phyloP scores from a whole-genome alignment of 2,329 filamentous ascomycete species.

The Penicillium sp. region DNA sequence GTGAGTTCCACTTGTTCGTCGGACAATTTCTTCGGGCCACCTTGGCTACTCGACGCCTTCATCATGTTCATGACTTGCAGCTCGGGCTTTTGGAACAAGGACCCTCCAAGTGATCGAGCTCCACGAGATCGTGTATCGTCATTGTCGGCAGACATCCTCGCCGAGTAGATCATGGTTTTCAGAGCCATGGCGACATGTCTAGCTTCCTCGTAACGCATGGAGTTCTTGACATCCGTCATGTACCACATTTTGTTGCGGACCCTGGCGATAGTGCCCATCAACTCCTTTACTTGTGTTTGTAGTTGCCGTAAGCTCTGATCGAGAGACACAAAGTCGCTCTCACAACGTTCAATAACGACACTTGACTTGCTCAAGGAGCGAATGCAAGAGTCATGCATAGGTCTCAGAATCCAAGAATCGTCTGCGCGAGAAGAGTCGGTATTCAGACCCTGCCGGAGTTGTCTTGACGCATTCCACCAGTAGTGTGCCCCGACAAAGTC shows the following conservation, averaged over 20 bases:
- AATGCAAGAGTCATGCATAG: constrained; percentile 59
- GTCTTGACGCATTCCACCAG: constrained; percentile 77
- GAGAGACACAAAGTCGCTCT: constrained; percentile 64
- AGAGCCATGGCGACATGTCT: constrained; percentile 80
- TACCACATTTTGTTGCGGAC: constrained; percentile 99
- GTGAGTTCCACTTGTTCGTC: constrained; percentile 90
- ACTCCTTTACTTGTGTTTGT: constrained; percentile 66
- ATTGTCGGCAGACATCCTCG: constrained; percentile 23
- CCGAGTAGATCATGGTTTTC: constrained; percentile 74
- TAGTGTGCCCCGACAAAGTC: constrained; percentile 80
- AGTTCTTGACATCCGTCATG: constrained; percentile 86
- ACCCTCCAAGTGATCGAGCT: constrained; percentile 48
- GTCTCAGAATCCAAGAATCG: constrained; percentile 68
- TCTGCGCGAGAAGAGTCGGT: constrained; percentile 48
- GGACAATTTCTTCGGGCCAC: constrained; percentile 90
- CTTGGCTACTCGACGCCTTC: constrained; percentile 75
- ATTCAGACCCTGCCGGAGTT: constrained; percentile 59
- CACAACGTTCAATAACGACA: constrained; percentile 34
- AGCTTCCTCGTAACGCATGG: constrained; percentile 79
- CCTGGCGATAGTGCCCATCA: constrained; percentile 68
- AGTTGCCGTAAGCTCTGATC: constrained; percentile 77
- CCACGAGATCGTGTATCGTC: constrained; percentile 38
- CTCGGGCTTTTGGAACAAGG: constrained; percentile 73
- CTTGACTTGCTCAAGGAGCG: constrained; percentile 32
- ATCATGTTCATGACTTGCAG: constrained; percentile 82